These are phyloP conservation scores for Acaromyces ingoldii DNA, from an alignment of 1,284 basidiomycete species.

Conservation along the genomic window DNA sequence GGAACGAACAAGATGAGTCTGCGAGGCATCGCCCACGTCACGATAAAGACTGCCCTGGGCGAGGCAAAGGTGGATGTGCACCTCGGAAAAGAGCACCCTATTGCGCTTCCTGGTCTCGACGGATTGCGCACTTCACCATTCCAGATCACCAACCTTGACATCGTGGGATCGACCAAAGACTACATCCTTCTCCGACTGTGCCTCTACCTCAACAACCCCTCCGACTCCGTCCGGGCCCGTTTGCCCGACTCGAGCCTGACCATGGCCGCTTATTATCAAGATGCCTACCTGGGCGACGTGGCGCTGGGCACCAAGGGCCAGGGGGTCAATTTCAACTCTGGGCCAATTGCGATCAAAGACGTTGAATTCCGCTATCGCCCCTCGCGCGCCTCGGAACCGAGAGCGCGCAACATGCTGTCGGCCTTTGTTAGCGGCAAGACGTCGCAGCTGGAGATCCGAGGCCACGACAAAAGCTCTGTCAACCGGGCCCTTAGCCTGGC, in stretches of 20 bases:
- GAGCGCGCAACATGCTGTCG: slow-evolving; percentile 27
- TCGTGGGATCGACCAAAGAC: slow-evolving; percentile 23
- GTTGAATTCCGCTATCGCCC: slow-evolving; percentile 36
- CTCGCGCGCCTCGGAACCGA: slow-evolving; percentile 12
- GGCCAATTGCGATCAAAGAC: slow-evolving; percentile 25
- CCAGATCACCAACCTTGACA: slow-evolving; percentile 30
- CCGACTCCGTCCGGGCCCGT: slow-evolving; percentile 17
- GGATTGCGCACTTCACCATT: slow-evolving; percentile 19
- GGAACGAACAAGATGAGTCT: slow-evolving; percentile 28
- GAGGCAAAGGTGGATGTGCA: slow-evolving; percentile 24
- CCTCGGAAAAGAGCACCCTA: slow-evolving; percentile 11
- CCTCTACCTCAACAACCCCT: slow-evolving; percentile 37
- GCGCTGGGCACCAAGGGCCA: not conserved
- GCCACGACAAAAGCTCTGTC: slow-evolving; percentile 30
- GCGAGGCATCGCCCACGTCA: slow-evolving; percentile 21
- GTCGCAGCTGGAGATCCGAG: slow-evolving; percentile 30
- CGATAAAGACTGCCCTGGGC: slow-evolving; percentile 20
- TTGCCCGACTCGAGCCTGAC: slow-evolving; percentile 28
- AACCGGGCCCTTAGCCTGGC: slow-evolving; percentile 24
- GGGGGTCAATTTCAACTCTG: slow-evolving; percentile 15
- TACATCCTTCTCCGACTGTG: slow-evolving; percentile 28
- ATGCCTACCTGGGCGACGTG: slow-evolving; percentile 28
- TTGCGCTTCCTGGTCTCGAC: slow-evolving; percentile 9
- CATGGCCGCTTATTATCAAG: slow-evolving; percentile 30
- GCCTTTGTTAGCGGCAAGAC: slow-evolving; percentile 32